Conservation (phyloP, 2,329 filamentous ascomycete species). For the Lecanicillium sp. region DNA sequence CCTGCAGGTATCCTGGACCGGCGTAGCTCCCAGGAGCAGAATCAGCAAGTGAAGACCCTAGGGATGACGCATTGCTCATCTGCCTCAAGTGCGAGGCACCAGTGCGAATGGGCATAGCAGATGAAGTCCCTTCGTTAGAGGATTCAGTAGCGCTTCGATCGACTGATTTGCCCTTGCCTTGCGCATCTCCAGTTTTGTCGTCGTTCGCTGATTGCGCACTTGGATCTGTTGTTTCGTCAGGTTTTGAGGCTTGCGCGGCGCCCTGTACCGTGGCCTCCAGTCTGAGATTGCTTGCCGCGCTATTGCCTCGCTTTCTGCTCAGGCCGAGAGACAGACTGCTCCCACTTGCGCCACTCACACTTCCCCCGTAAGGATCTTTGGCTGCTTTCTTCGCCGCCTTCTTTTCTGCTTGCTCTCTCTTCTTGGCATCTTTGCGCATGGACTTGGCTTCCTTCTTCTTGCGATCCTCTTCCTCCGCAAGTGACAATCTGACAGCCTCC, state of each 20-base stretch:
- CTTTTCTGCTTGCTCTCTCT: conserved; percentile 75
- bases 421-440: conserved; percentile 70
- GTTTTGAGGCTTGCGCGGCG: conserved; percentile 28
- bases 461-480: conserved; percentile 92
- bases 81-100: conserved; percentile 70
- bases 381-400: conserved; percentile 63
- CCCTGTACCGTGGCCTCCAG: conserved; percentile 48
- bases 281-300: conserved; percentile 52
- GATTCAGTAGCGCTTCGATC: conserved; percentile 41
- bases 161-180: conserved; percentile 63
- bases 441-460: conserved; percentile 62
- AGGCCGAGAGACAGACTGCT: conserved; percentile 60
- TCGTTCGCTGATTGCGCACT: conserved; percentile 20
- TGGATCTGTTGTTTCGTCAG: conserved; percentile 17
- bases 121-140: conserved; percentile 24
- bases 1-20: conserved; percentile 27
- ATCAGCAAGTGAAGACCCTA: conserved; percentile 69
- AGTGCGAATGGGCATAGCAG: conserved; percentile 42
- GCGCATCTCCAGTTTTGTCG: conserved; percentile 23
- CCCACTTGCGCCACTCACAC: conserved; percentile 43
- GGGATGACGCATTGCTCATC: conserved; percentile 81
- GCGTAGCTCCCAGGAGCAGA: conserved; percentile 51
- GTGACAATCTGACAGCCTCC: conserved; percentile 84
- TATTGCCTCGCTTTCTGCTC: conserved; percentile 54
- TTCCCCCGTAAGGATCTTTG: conserved; percentile 31